Base-by-base conservation (phyloP, 1,284 basidiomycete genomes). In the Boletellus deceptivus region DNA sequence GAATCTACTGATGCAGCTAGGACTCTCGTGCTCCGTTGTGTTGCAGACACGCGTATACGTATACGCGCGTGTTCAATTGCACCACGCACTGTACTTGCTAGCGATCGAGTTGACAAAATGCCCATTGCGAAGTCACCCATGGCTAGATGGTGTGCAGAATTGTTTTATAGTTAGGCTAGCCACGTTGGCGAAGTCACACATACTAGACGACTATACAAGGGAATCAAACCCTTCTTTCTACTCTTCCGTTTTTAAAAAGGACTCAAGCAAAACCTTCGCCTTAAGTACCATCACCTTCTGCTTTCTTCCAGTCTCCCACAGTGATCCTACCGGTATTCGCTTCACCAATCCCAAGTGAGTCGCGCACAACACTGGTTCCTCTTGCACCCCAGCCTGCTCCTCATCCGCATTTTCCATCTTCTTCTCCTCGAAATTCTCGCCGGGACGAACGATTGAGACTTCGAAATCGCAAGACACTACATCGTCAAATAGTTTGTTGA, bases 331-430 rank as follows among this genome's bases (percentile, higher is more conserved):
- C 4, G 54, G 59, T 8, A 51, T 22, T n/a, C 44, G 43, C 54
- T 62, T 60, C n/a, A 29, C 42, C 31, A 64, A 27, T n/a, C 61
- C 62, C 14, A 65, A 36, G 34, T 63, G 54, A 10, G 61, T 65
- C 14, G 63, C 45, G 22, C 63, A 63, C 35, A 63, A 43, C 13
- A 63, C 56, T 11, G 43, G 29, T 9, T 34, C 36, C 8, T 37
- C 40, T 24, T 36, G 42, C 3, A 16, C 25, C 17, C 20, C 48
- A 6, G 22, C 22, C 3, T 44, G 43, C 14, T 39, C 48, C 16
- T 10, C 35, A 11, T 54, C 53, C 18, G 18, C 18, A 20, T 50
- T 53, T 14, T 51, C 43, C 27, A 54, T 55, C 20, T 16, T 35
- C 13, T 6, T 42, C 4, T 13, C 18, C 11, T 29, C 17, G 27